phyloP scores from a whole-genome alignment of 495 filamentous ascomycete species.

The Aspergillus ostianus region DNA sequence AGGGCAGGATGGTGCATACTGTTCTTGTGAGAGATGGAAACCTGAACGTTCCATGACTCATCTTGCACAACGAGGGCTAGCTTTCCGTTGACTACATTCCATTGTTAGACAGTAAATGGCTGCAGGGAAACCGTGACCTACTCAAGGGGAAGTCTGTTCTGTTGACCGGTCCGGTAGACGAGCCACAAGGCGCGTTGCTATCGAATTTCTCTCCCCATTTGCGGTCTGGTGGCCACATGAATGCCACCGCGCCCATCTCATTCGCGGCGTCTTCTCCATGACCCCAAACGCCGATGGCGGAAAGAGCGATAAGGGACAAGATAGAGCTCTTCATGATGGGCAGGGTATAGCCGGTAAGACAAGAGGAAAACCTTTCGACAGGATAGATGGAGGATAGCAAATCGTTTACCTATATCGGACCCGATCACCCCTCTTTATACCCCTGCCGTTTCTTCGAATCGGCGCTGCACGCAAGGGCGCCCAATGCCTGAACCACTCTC shows the following conservation, averaged over 20 bases:
- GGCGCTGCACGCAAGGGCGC: not conserved
- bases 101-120: not conserved
- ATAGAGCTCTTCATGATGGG: conserved; percentile 11
- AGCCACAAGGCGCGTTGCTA: conserved; percentile 49
- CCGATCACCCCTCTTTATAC: not conserved
- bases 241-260: conserved; percentile 53
- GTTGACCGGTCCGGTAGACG: conserved; percentile 34
- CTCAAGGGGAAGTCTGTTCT: conserved; percentile 46
- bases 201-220: conserved; percentile 43
- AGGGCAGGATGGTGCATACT: conserved; percentile 23
- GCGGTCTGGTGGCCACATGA: conserved; percentile 52
- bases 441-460: not conserved
- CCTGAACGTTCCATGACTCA: conserved; percentile 47
- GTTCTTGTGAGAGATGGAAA: conserved; percentile 45
- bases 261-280: conserved; percentile 20
- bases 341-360: not conserved
- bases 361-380: not conserved
- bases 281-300: conserved; percentile 6
- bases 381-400: not conserved
- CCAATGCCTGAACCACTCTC: not conserved
- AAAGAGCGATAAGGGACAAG: conserved; percentile 7
- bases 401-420: conserved; percentile 9
- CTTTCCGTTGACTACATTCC: conserved; percentile 23
- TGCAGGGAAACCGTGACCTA: conserved; percentile 13
- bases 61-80: conserved; percentile 41